Percentiles rank a stretch among this genome's conserved stretches.
These are phyloP conservation scores for Penicillium egyptiacum DNA, from an alignment of 495 filamentous ascomycete genomes.

Conservation along the genomic window DNA sequence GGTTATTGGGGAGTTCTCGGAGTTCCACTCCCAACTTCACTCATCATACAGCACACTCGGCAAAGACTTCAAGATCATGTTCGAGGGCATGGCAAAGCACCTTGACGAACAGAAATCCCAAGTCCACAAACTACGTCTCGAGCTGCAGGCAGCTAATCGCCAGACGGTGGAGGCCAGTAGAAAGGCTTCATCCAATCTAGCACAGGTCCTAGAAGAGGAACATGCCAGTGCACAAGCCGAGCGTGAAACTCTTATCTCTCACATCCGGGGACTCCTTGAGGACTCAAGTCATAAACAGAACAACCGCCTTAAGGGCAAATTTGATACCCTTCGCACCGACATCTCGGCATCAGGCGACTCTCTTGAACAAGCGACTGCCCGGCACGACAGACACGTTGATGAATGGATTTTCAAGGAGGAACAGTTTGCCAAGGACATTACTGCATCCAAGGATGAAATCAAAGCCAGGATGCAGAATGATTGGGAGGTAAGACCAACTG, in stretches of 20 bases:
- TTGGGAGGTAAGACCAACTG: conserved; percentile 64
- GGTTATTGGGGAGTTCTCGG: conserved; percentile 81
- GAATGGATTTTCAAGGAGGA: conserved; percentile 70
- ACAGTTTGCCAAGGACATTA: conserved; percentile 66
- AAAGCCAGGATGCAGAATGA: conserved; percentile 83
- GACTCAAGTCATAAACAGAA: conserved; percentile 71
- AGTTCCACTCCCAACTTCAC: conserved; percentile 82
- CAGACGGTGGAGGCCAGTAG: conserved; percentile 64
- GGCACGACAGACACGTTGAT: conserved; percentile 72
- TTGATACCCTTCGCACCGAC: conserved; percentile 60
- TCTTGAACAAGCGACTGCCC: conserved; percentile 61
- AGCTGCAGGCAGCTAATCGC: conserved; percentile 67
- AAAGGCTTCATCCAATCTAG: conserved; percentile 63
- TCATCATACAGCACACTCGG: conserved; percentile 83
- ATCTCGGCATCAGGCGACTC: conserved; percentile 59
- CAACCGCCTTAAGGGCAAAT: conserved; percentile 62
- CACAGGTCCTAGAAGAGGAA: conserved; percentile 74
- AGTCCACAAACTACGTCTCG: conserved; percentile 64
- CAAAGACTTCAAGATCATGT: conserved; percentile 82
- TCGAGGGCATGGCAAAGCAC: conserved; percentile 73
- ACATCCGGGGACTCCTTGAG: conserved; percentile 74
- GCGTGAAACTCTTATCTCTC: conserved; percentile 66
- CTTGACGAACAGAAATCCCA: conserved; percentile 77
- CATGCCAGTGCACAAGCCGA: conserved; percentile 70
- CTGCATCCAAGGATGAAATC: conserved; percentile 68